phyloP scores from a whole-genome alignment of 2,329 filamentous ascomycete genomes.

The Albophoma yamanashiensis region DNA sequence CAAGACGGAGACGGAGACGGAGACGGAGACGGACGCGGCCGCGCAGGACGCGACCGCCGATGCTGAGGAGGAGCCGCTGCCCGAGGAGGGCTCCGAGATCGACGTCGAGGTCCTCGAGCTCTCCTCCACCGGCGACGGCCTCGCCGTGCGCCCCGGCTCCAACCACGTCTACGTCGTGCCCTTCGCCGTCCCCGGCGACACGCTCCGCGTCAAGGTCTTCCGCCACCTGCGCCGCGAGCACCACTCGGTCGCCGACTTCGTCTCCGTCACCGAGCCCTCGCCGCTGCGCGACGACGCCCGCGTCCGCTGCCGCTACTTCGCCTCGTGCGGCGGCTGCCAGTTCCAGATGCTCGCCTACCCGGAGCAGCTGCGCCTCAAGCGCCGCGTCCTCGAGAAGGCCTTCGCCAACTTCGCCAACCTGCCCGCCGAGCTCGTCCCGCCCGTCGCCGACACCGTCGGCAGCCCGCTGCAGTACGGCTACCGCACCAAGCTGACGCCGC shows the following conservation, averaged over 20 bases:
- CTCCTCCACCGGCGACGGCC: conserved; percentile 85
- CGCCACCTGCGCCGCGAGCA: conserved; percentile 54
- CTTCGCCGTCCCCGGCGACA: conserved; percentile 80
- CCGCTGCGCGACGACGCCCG: conserved; percentile 66
- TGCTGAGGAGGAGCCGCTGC: conserved; percentile 32
- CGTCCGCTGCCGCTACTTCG: conserved; percentile 78
- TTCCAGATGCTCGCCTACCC: conserved; percentile 93
- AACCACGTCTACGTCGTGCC: conserved; percentile 71
- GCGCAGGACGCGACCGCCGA: neutral
- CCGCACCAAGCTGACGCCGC: conserved; percentile 91
- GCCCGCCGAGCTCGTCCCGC: conserved; percentile 61
- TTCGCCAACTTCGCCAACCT: conserved; percentile 86
- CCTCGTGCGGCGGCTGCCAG: conserved; percentile 82
- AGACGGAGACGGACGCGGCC: conserved; percentile 13
- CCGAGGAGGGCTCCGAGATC: conserved; percentile 61
- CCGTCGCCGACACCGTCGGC: conserved; percentile 73
- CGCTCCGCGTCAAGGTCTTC: conserved; percentile 66
- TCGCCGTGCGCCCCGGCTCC: conserved; percentile 60
- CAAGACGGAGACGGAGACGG: conserved; percentile 14
- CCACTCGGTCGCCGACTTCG: conserved; percentile 72
- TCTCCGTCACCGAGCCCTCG: conserved; percentile 66
- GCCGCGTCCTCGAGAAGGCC: conserved; percentile 77
- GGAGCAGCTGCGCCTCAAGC: conserved; percentile 79
- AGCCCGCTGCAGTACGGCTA: conserved; percentile 89
- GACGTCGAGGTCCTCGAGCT: conserved; percentile 73